phyloP scores from a whole-genome alignment of 1,284 basidiomycete genomes.

The Tilletia setariae region DNA sequence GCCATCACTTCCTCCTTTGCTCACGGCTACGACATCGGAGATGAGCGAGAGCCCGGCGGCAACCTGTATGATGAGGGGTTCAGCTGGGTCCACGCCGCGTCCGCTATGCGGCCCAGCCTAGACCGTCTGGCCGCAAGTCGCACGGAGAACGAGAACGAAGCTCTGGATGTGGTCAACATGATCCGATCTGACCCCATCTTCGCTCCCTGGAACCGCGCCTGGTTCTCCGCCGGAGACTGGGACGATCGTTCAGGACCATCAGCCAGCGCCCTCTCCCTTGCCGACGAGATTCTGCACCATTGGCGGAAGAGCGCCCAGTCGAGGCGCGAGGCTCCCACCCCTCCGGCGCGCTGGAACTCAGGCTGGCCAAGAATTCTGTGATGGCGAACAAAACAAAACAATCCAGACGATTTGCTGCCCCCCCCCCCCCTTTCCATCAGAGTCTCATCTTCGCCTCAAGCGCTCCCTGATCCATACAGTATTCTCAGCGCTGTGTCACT shows the following conservation, averaged over 20 bases:
- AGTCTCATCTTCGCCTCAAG: no score
- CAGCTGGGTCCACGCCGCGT: neutral
- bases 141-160: neutral
- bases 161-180: neutral
- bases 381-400: no score
- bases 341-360: neutral
- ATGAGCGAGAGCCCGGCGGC: neutral
- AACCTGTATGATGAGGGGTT: neutral
- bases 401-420: no score
- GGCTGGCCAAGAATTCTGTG: neutral
- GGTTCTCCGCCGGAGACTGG: neutral
- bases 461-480: no score
- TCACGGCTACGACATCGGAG: neutral
- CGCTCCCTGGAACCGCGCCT: neutral
- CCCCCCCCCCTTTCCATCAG: no score
- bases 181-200: neutral
- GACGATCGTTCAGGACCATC: neutral
- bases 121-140: neutral
- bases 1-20: neutral
- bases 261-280: neutral
- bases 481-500: no score
- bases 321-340: neutral
- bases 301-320: slow-evolving; percentile 7
- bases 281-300: slow-evolving; percentile 1
- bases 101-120: neutral